These are phyloP conservation scores for Annulohypoxylon moriforme DNA, from an alignment of 495 filamentous ascomycete species.

Conservation along the genomic window DNA sequence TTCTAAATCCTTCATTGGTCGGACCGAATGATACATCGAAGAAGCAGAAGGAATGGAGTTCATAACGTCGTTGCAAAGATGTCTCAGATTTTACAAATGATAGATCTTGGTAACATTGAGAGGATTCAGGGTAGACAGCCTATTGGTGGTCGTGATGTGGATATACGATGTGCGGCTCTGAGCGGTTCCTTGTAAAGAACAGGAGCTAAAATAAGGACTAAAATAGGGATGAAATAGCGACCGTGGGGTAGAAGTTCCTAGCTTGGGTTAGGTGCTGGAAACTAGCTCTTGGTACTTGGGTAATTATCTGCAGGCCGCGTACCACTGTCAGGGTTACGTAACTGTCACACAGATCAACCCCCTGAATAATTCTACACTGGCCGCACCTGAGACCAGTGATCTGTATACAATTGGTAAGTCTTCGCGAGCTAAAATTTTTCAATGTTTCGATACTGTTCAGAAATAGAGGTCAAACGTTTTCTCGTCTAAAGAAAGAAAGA, in stretches of 20 bases:
- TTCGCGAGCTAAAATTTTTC: neutral
- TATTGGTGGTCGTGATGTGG: neutral
- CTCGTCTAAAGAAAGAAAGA: neutral
- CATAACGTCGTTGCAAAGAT: slow-evolving; percentile 2
- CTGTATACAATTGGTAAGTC: neutral
- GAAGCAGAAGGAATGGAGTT: neutral
- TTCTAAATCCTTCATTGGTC: slow-evolving; percentile 1
- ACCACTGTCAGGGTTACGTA: slow-evolving; percentile 25
- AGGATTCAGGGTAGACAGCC: neutral
- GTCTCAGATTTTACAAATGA: slow-evolving; percentile 4
- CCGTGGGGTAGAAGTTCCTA: slow-evolving; percentile 1
- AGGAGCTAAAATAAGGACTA: neutral
- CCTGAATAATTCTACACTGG: slow-evolving; percentile 17
- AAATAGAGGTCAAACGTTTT: neutral
- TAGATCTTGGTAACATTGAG: neutral
- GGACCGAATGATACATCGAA: neutral
- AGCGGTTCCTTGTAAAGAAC: slow-evolving; percentile 2
- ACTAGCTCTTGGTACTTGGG: too few species aligned
- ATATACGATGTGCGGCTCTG: slow-evolving; percentile 21
- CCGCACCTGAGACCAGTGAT: neutral
- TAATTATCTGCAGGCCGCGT: slow-evolving; percentile 27
- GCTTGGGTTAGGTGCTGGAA: neutral
- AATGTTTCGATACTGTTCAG: neutral
- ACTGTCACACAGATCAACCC: slow-evolving; percentile 12
- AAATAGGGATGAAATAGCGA: neutral